These are phyloP conservation scores for Fragilaria crotonensis DNA, from an alignment of 108 stramenopile genomes.

Conservation along the genomic window DNA sequence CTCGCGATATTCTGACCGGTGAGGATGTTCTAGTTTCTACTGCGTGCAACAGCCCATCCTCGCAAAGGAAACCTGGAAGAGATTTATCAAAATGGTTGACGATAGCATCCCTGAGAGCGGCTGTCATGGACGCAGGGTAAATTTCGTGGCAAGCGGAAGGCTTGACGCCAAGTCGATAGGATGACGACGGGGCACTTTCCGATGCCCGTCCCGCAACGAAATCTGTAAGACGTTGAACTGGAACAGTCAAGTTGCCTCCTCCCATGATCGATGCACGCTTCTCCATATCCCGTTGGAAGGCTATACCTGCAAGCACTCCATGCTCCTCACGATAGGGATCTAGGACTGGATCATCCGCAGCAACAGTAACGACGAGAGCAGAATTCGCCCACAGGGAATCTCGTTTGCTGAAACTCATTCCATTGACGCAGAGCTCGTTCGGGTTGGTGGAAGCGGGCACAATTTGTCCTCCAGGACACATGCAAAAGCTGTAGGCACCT, in stretches of 20 bases:
- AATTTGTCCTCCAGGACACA: slow-evolving; percentile 83
- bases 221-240: slow-evolving; percentile 89
- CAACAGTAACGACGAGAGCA: slow-evolving; percentile 88
- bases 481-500: slow-evolving; percentile 65
- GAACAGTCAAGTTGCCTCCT: slow-evolving; percentile 79
- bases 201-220: slow-evolving; percentile 57
- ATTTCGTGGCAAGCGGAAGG: slow-evolving; percentile 81
- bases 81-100: slow-evolving; percentile 63
- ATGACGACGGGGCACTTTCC: slow-evolving; percentile 64
- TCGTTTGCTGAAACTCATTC: slow-evolving; percentile 90
- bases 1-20: slow-evolving; percentile 76
- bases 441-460: slow-evolving; percentile 84
- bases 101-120: slow-evolving; percentile 68
- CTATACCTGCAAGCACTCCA: slow-evolving; percentile 64
- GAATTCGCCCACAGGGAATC: slow-evolving; percentile 88
- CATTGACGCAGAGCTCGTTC: slow-evolving; percentile 88
- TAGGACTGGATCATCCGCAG: slow-evolving; percentile 71
- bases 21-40: slow-evolving; percentile 93
- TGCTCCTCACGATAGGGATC: slow-evolving; percentile 51
- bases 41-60: slow-evolving; percentile 82
- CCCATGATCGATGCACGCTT: slow-evolving; percentile 69
- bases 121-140: slow-evolving; percentile 73
- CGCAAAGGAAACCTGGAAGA: slow-evolving; percentile 80
- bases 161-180: slow-evolving; percentile 87
- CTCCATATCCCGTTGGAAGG: slow-evolving; percentile 87